These are phyloP conservation scores for Hypoxylon sp. DNA, from an alignment of 2,329 filamentous ascomycete species.

Conservation along the genomic window DNA sequence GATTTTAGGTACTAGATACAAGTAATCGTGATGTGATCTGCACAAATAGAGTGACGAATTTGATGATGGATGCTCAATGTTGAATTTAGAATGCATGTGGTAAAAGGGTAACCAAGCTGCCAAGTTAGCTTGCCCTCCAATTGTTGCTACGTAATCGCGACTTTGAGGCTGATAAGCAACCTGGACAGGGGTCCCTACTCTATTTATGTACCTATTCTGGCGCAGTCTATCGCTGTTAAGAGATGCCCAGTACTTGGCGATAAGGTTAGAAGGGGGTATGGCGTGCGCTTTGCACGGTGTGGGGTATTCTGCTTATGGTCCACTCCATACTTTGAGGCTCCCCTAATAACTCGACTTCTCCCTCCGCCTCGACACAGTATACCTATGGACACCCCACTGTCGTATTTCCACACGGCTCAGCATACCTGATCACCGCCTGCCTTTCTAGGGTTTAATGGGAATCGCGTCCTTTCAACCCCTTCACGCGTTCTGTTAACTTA, in stretches of 20 bases:
- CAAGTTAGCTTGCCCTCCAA: no score
- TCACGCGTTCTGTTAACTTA: slow-evolving; percentile 41
- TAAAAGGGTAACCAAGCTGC: not conserved
- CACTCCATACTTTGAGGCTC: no score
- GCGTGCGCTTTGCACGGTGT: slow-evolving; percentile 4
- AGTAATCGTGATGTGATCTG: slow-evolving; percentile 2
- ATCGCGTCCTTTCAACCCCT: slow-evolving; percentile 46
- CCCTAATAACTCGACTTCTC: not conserved
- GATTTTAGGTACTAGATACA: not conserved
- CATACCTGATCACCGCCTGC: slow-evolving; percentile 27
- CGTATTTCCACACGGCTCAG: not conserved
- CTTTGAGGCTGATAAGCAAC: slow-evolving; percentile 12
- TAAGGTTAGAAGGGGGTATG: no score
- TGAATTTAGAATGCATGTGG: slow-evolving; percentile 4
- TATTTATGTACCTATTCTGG: not conserved
- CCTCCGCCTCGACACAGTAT: not conserved
- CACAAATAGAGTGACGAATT: slow-evolving; percentile 2
- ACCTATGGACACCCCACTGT: not conserved
- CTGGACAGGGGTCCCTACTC: not conserved
- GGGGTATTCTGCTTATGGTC: not conserved
- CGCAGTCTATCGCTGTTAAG: not conserved
- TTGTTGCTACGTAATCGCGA: slow-evolving; percentile 29
- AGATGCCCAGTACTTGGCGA: not conserved
- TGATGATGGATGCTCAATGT: slow-evolving; percentile 16
- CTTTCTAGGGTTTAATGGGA: slow-evolving; percentile 47